Evolutionary conservation across 2,329 filamentous ascomycete genomes (phyloP).

Genomic region (Talaromyces sp.): DNA sequence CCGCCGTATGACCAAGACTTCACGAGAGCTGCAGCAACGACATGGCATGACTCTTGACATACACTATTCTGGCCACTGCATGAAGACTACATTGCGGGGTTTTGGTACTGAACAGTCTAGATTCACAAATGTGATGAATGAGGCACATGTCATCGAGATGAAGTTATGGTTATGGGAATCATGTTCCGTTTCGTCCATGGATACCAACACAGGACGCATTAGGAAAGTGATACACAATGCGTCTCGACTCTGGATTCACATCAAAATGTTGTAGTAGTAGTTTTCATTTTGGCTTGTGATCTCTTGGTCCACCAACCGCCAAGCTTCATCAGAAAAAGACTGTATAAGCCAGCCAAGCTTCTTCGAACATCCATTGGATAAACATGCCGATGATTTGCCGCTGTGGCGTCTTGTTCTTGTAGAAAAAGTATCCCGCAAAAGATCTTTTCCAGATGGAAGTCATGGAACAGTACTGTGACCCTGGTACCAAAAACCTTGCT

Average conservation of each 20-base stretch:
- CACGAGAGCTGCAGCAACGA: background rate
- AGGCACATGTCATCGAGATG: background rate
- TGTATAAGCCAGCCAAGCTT: background rate
- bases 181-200: background rate
- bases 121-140: background rate
- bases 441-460: background rate
- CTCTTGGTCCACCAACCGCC: background rate
- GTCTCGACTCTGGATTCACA: background rate
- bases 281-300: background rate
- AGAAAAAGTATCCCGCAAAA: background rate
- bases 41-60: background rate
- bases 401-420: background rate
- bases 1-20: background rate
- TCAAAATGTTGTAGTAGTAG: background rate
- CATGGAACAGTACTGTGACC: background rate
- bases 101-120: background rate
- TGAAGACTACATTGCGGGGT: background rate
- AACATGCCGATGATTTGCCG: conserved; percentile 1
- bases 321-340: background rate
- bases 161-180: background rate
- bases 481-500: background rate
- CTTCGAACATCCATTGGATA: background rate
- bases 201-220: background rate
- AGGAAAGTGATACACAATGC: background rate
- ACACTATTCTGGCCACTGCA: background rate